These are phyloP conservation scores for Claviceps monticola DNA, from an alignment of 2,329 filamentous ascomycete species.

Conservation along the genomic window DNA sequence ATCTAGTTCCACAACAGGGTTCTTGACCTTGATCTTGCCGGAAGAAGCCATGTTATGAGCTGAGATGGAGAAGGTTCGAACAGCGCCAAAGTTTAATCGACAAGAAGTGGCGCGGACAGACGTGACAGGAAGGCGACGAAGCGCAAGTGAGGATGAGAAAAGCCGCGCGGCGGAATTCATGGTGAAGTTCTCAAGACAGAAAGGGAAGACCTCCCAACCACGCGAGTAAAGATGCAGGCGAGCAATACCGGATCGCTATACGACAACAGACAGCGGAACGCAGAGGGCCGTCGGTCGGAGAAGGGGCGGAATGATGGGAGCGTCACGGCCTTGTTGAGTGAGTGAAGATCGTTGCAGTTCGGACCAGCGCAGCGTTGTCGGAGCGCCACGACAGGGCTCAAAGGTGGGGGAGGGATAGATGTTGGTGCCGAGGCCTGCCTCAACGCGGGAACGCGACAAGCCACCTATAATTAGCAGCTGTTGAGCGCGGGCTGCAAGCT, in stretches of 20 bases:
- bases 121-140: constrained; percentile 15
- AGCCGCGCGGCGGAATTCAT: constrained; percentile 18
- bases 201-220: background rate
- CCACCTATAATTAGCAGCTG: no score
- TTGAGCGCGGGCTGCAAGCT: no score
- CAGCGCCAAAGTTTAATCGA: constrained; percentile 27
- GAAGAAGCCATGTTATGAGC: constrained; percentile 45
- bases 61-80: constrained; percentile 45
- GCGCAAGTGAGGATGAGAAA: constrained; percentile 16
- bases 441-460: no score
- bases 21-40: constrained; percentile 98
- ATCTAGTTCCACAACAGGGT: constrained; percentile 94
- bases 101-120: constrained; percentile 18
- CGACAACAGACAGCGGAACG: constrained; percentile 1
- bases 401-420: no score
- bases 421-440: no score
- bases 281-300: background rate
- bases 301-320: background rate
- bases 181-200: constrained; percentile 5
- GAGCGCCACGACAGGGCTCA: no score
- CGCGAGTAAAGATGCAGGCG: constrained; percentile 7
- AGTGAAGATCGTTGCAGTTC: no score
- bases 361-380: no score
- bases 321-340: no score
- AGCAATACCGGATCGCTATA: background rate